Percentiles rank a stretch among this genome's conserved stretches.
Evolutionary conservation across 2,329 filamentous ascomycete genomes (phyloP).

Genomic region (Hymenoscyphus salicellus): DNA sequence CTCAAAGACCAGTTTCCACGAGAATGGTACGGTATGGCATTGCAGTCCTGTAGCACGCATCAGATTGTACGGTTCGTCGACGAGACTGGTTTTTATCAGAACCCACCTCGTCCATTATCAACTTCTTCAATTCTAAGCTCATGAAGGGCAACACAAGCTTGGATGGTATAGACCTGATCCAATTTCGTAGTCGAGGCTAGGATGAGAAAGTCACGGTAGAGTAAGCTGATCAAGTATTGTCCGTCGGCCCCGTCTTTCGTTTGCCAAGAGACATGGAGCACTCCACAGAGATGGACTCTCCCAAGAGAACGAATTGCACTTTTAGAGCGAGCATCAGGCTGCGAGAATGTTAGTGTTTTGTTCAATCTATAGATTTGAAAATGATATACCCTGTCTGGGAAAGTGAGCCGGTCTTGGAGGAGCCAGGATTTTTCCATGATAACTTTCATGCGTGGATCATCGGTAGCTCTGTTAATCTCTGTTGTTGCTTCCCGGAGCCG

Average conservation of each 20-base stretch:
- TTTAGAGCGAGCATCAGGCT: conserved; percentile 52
- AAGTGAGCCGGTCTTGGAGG: conserved; percentile 76
- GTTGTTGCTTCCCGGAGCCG: conserved; percentile 71
- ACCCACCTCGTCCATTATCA: conserved; percentile 69
- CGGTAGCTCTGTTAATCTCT: conserved; percentile 81
- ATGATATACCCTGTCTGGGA: conserved; percentile 64
- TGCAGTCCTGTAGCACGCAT: conserved; percentile 62
- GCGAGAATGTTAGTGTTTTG: neutral
- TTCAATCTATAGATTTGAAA: neutral
- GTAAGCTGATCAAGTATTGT: conserved; percentile 76
- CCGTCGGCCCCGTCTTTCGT: conserved; percentile 65
- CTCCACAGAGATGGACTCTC: conserved; percentile 76
- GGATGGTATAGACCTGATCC: conserved; percentile 67
- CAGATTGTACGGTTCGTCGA: neutral
- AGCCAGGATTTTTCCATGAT: conserved; percentile 79
- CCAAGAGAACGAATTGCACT: conserved; percentile 76
- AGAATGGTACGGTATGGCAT: conserved; percentile 80
- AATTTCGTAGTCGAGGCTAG: conserved; percentile 65
- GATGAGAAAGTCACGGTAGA: conserved; percentile 79
- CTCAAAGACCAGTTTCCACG: conserved; percentile 90
- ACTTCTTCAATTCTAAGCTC: conserved; percentile 66
- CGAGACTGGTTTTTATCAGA: neutral
- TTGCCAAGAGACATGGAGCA: conserved; percentile 80
- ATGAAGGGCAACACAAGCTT: conserved; percentile 69
- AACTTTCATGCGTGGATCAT: conserved; percentile 66